Base-by-base conservation (phyloP, 2,329 filamentous ascomycete genomes). In the Cytospora chrysosperma region DNA sequence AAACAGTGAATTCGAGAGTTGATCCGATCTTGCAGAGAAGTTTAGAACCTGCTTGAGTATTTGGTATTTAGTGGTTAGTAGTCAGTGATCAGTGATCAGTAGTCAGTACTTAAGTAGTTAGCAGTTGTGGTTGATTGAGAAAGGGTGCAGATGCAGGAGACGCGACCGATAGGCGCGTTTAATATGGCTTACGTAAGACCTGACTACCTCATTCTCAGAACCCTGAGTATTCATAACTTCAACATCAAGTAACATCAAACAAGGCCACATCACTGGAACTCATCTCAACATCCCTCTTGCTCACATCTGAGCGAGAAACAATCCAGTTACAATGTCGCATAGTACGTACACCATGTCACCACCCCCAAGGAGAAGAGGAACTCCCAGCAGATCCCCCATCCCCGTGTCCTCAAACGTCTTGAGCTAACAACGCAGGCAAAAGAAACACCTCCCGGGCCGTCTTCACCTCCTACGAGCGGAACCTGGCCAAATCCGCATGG, bases 381-480 rank as follows among this genome's bases (percentile, higher is more conserved):
- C 4, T 5, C 28, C 28, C 28, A 30, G 9, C 28, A 30, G 9
- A 12, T n/a, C n/a, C 19, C 37, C 15, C 19, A 27, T 56, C 28
- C 15, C 2, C 30, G 12, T 19, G 21, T 19, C 3, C 40, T 7
- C 9, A 32, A 12, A 17, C 50, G 13, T 63, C 63, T 61, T 40
- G 66, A 50, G 60, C 64, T 58, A 52, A 70, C 68, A 50, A 56
- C 21, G 30, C 69, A 88, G 85, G 85, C 73, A 96, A 97, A 80
- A 87, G 92, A 70, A 97, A 97, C 78, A 96, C 93, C 52, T 94
- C 92, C 52, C 88, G 94, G 52, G 88, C 93, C 50, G 93, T 97
- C 77, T 98, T 98, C 81, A 98, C 95, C 37, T 88, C 92, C 27
- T 88, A 97, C 78, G 95, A 98, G 79, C 89, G 95, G 69, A 85